Evolutionary conservation across 345 rosid genomes (phyloP).

Genomic region (Pelargonium nanum): DNA sequence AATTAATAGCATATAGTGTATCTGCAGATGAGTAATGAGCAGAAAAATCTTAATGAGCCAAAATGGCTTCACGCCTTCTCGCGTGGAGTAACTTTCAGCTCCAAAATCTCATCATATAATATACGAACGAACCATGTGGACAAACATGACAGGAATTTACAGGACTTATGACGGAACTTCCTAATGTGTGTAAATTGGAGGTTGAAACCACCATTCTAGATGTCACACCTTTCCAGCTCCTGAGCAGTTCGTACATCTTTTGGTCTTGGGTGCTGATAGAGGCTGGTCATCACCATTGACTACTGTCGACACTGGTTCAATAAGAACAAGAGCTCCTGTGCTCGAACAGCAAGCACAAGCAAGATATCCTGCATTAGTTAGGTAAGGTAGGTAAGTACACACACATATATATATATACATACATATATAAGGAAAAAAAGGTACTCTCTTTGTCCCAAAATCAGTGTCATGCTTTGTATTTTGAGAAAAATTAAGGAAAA

Average conservation of each 20-base stretch:
- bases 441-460: too few species aligned
- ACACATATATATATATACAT: too few species aligned
- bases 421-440: too few species aligned
- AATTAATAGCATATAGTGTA: not conserved
- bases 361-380: constrained; percentile 63
- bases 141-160: not conserved
- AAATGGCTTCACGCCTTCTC: not conserved
- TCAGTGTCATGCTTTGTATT: too few species aligned
- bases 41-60: not conserved
- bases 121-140: not conserved
- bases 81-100: not conserved
- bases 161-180: not conserved
- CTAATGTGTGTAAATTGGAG: not conserved
- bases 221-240: constrained; percentile 81
- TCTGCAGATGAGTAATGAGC: not conserved
- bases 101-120: not conserved
- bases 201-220: not conserved
- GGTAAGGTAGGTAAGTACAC: constrained; percentile 4
- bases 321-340: constrained; percentile 62
- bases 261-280: constrained; percentile 48
- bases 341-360: constrained; percentile 93
- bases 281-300: constrained; percentile 38
- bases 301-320: constrained; percentile 56
- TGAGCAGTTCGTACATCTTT: constrained; percentile 91
- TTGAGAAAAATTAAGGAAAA: too few species aligned